A percentile compares a stretch with the other conserved stretches of the same genome.
phyloP scores from a whole-genome alignment of 306 rosid species.

The Clitoria ternatea region DNA sequence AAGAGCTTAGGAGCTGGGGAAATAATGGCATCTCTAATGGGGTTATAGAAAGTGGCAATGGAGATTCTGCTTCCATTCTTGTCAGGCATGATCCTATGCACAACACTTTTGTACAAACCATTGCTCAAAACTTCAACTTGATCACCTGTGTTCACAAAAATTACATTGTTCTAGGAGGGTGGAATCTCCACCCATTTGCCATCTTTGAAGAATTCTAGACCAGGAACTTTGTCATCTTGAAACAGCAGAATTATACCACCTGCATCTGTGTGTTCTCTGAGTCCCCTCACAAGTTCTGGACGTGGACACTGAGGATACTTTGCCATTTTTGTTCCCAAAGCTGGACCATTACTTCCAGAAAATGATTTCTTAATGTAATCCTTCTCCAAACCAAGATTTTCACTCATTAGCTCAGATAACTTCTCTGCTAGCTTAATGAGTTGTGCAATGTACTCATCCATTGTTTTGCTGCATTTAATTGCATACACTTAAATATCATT shows the following conservation, averaged over 20 bases:
- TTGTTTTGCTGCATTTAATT: not conserved
- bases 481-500: not conserved
- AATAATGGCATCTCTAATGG: conserved; percentile 50
- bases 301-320: conserved; percentile 55
- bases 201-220: conserved; percentile 29
- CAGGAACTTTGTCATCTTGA: conserved; percentile 66
- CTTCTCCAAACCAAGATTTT: conserved; percentile 54
- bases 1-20: conserved; percentile 55
- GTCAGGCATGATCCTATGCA: conserved; percentile 59
- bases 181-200: no score
- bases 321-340: conserved; percentile 76
- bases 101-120: conserved; percentile 44
- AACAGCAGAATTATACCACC: conserved; percentile 34
- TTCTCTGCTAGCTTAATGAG: no score
- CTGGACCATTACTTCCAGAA: conserved; percentile 44
- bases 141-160: conserved; percentile 54
- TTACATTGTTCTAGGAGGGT: no score
- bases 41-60: conserved; percentile 57
- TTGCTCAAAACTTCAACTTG: conserved; percentile 31
- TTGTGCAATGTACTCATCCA: not conserved
- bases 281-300: conserved; percentile 54
- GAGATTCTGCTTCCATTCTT: conserved; percentile 47
- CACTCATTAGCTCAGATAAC: no score
- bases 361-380: conserved; percentile 46
- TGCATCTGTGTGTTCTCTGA: conserved; percentile 46